phyloP scores from a whole-genome alignment of 257 asterid genomes.

The Nemophila menziesii region DNA sequence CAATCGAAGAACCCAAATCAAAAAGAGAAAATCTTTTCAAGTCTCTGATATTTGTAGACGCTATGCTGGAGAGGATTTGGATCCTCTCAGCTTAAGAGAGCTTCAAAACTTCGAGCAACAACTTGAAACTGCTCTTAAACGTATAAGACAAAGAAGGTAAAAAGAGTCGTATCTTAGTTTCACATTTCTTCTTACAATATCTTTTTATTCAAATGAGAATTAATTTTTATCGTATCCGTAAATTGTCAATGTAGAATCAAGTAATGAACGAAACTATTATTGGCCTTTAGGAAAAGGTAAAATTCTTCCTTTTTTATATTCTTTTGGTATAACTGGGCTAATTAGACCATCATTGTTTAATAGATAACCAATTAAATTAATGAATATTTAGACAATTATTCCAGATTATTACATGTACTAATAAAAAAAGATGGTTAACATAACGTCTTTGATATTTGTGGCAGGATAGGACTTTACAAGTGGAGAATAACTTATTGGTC shows the following conservation, averaged over 20 bases:
- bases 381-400: no score
- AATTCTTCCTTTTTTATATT: background rate
- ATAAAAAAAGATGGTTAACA: background rate
- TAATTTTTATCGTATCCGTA: background rate
- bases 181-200: background rate
- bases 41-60: constrained; percentile 37
- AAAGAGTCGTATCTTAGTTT: background rate
- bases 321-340: background rate
- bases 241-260: constrained; percentile 47
- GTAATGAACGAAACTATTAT: constrained; percentile 67
- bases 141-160: constrained; percentile 55
- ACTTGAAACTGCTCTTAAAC: constrained; percentile 50
- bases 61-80: constrained; percentile 58
- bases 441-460: background rate
- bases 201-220: background rate
- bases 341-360: background rate
- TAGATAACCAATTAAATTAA: background rate
- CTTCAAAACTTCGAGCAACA: constrained; percentile 77
- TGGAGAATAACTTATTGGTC: constrained; percentile 33
- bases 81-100: constrained; percentile 56
- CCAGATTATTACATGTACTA: background rate
- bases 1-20: no score
- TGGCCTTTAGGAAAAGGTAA: constrained; percentile 66
- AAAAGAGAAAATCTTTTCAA: no score
- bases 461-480: constrained; percentile 60